Base-by-base conservation (phyloP, 768 basidiomycete genomes). In the Lactarius tabidus region DNA sequence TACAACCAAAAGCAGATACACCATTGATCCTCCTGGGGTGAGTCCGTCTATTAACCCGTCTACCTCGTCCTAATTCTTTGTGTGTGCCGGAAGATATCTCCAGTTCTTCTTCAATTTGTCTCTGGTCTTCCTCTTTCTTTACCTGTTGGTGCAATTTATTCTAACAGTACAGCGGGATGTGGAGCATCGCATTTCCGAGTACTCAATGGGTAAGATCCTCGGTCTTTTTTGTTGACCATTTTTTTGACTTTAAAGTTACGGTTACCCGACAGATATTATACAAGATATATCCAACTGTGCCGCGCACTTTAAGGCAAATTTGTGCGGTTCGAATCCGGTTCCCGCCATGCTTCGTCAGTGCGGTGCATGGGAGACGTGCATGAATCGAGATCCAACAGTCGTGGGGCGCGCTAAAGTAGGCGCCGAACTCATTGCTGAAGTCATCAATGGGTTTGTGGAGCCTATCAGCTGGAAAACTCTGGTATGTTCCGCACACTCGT, bases 401-500 rank as follows among this genome's bases (percentile, higher is more conserved):
- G 85, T 95, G 48, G 93, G 93, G 1, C 90, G 93, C 64, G 92
- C 94, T 65, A 87, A 85, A 71, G 89, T 99, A 69, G 88, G 91
- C 52, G 95, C 95, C 63, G 94, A 98, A 80, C 86, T 97, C 63
- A 88, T 98, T 75, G 96, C 93, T 59, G 95, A 97, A 73, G 90
- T 98, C 52, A 88, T 98, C 67, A 97, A 98, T 74, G 88, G 93
- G 1, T 99, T 99, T 73, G 91, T 98, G 17, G 96, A 99, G 73
- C 90, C 91, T 57, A 95, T 99, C 77, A 94, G 90, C 74, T 98
- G 95, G 93, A 97, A 95, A 79, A 95, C 95, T 15, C 78, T 98
- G 75, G 96, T 93, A 67, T 76, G 90, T 71, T 59, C 52, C 48
- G 18, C 56, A 26, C 65, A 17, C 54, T 54, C 45, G 39, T 70